Base-by-base conservation (phyloP, 208 protist genomes). In the Crithidia sp. region DNA sequence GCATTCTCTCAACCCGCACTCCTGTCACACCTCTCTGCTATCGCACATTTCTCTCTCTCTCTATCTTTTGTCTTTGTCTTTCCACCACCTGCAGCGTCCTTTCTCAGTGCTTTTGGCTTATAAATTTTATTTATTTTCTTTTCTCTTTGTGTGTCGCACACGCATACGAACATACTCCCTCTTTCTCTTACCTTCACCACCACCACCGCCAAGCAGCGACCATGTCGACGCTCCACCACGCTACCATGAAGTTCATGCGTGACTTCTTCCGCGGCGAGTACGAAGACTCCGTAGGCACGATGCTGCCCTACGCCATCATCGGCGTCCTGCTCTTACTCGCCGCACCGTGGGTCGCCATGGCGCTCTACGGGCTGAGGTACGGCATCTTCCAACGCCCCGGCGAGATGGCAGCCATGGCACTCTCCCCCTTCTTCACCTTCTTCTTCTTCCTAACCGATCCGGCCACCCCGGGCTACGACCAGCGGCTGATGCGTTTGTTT, bases 391-490 rank as follows among this genome's bases (percentile, higher is more conserved):
- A 86, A 49, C 78, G 83, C 12, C 75, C 86, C 10, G 66, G 77
- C 39, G 74, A 83, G 62, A 50, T 81, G 39, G 55, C 67, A 16
- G 71, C 58, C 7, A 69, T 67, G 61, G 65, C 61, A 12, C 75
- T 94, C 41, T 83, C 80, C 0, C 91, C 89, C 4, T 88, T 96
- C 63, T 12, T 85, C 19, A 74, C 77, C 50, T 97, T 97, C 71
- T 87, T 90, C 65, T 83, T 76, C 50, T 71, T 80, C 19, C 76
- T 97, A 7, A 94, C 90, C 0, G 80, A 84, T 37, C 87, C 86
- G 12, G 88, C 90, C 39, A 91, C 82, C 5, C 45, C 88, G 6
- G 90, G 87, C 28, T 94, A 79, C 71, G 90, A 97, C 63, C 68
- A 86, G 77, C 64, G 79, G 19, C 76, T 96, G 41, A 85, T 97